These are phyloP conservation scores for Pleodorina starrii DNA, from an alignment of 139 green algal species.

Conservation along the genomic window DNA sequence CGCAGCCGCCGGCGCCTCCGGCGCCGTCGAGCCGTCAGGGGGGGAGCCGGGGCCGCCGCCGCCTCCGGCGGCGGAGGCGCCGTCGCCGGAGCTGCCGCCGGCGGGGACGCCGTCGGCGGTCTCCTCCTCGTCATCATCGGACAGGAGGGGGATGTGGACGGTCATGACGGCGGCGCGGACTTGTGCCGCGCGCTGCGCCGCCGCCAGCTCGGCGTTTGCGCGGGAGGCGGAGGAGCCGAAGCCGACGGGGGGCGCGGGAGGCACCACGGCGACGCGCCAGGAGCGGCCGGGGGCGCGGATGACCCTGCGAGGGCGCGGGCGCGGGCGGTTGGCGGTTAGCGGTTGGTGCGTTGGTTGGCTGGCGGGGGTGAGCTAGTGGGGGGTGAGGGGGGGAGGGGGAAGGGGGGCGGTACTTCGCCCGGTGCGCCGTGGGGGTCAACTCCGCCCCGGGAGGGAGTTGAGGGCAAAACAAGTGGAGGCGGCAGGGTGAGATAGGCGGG, in stretches of 20 bases:
- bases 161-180: background rate
- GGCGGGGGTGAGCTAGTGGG: no score
- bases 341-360: no score
- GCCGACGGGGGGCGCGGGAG: background rate
- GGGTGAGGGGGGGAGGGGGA: no score
- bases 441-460: no score
- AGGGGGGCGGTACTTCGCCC: no score
- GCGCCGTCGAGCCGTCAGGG: no score
- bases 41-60: no score
- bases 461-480: no score
- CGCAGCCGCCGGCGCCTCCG: background rate
- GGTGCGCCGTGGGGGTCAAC: no score
- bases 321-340: no score
- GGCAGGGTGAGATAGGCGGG: no score
- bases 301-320: background rate
- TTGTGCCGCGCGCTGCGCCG: conserved; percentile 4
- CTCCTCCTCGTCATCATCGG: background rate
- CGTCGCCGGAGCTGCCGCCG: background rate
- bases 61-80: background rate
- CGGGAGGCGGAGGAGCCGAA: background rate
- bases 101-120: background rate
- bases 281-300: conserved; percentile 12
- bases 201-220: background rate
- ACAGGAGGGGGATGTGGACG: conserved; percentile 2
- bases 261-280: background rate